Conservation (phyloP, 2,329 filamentous ascomycete species). For the Diaporthe caulivora region DNA sequence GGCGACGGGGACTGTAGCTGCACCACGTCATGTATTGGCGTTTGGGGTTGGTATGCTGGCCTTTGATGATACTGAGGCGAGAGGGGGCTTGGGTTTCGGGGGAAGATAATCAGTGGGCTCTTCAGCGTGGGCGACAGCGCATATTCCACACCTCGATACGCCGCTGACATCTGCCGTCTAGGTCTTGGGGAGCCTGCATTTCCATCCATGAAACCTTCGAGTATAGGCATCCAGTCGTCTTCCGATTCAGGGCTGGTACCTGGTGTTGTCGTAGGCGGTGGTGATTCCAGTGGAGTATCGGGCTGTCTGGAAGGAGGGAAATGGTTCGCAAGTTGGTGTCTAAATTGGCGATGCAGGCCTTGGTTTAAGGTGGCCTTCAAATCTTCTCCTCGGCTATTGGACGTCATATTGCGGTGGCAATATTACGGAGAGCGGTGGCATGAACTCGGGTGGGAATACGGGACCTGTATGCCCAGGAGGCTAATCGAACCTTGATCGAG, state of each 20-base stretch:
- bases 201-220: conserved; percentile 15
- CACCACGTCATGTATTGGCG: not conserved
- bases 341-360: conserved; percentile 14
- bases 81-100: not conserved
- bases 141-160: conserved; percentile 22
- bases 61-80: conserved; percentile 15
- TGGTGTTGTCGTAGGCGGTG: not conserved
- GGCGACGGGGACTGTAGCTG: not conserved
- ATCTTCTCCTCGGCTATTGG: conserved; percentile 9
- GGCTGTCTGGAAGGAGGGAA: not conserved
- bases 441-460: conserved; percentile 7
- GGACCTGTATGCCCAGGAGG: not conserved
- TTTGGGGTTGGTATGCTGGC: not conserved
- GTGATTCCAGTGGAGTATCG: not conserved
- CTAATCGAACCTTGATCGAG: not conserved
- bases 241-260: not conserved
- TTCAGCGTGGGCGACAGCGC: conserved; percentile 7
- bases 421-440: not conserved
- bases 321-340: not conserved
- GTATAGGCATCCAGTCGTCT: conserved; percentile 9
- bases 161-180: conserved; percentile 9
- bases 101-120: conserved; percentile 6
- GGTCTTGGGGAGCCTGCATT: not conserved
- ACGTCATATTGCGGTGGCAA: conserved; percentile 26
- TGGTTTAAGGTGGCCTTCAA: conserved; percentile 19